Evolutionary conservation across 257 asterid genomes (phyloP).

Genomic region (Solanum lycopersicoides): DNA sequence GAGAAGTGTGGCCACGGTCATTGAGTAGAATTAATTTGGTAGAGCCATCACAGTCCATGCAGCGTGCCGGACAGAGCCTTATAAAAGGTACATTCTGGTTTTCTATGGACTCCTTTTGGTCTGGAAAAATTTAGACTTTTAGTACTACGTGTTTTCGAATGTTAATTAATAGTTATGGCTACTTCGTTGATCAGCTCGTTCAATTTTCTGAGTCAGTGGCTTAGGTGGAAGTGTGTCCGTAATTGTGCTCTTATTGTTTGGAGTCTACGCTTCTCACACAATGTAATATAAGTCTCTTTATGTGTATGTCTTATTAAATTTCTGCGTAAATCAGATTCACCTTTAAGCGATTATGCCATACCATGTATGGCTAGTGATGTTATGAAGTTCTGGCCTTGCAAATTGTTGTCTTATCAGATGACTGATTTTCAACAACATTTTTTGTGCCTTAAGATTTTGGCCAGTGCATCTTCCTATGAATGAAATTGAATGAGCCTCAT

Average conservation of each 20-base stretch:
- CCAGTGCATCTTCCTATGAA: neutral
- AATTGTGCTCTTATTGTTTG: neutral
- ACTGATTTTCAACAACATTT: neutral
- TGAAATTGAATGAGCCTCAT: neutral
- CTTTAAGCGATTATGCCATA: neutral
- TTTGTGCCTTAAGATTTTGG: neutral
- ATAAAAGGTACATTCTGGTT: conserved; percentile 39
- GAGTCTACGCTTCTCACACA: neutral
- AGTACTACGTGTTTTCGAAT: neutral
- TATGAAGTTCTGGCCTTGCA: neutral
- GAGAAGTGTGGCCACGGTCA: conserved; percentile 92
- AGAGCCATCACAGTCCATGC: conserved; percentile 99
- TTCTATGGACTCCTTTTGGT: neutral
- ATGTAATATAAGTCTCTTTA: neutral
- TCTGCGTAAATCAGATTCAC: neutral
- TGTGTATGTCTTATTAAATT: neutral
- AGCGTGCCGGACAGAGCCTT: conserved; percentile 81
- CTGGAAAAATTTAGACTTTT: neutral
- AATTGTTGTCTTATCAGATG: neutral
- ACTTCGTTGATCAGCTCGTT: neutral
- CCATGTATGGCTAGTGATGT: neutral
- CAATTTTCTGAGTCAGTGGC: neutral
- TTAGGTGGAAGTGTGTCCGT: neutral
- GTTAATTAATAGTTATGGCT: neutral
- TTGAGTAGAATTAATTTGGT: conserved; percentile 66